Conservation (phyloP, 2,329 filamentous ascomycete species). For the Fragosphaeria purpurea region DNA sequence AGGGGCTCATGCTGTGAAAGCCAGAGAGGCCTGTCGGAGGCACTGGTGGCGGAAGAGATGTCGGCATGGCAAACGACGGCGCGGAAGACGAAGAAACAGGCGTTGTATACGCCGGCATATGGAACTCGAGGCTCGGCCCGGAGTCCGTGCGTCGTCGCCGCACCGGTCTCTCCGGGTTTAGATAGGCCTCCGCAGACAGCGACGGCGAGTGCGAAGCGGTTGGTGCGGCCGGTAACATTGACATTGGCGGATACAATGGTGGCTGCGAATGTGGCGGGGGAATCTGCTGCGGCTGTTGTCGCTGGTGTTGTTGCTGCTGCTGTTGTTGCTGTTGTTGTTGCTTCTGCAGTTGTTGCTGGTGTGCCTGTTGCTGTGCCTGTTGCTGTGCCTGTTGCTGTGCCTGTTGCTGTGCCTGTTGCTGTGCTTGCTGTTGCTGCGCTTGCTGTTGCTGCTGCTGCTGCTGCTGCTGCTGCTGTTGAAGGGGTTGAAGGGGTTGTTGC, state of each 20-base stretch:
- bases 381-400: constrained; percentile 1
- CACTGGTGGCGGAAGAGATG: constrained; percentile 1
- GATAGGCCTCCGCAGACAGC: constrained; percentile 14
- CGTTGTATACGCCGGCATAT: constrained; percentile 1
- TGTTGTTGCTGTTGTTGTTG: not conserved
- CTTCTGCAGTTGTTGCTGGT: constrained; percentile 4
- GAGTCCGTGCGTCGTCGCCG: constrained; percentile 12
- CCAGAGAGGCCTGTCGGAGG: not conserved
- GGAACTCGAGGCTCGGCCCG: constrained; percentile 5
- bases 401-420: constrained; percentile 6
- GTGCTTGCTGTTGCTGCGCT: constrained; percentile 1
- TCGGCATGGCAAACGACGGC: not conserved
- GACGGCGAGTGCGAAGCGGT: constrained; percentile 16
- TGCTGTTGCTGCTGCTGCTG: constrained; percentile 8
- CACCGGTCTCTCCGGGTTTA: constrained; percentile 10
- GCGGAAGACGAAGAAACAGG: not conserved
- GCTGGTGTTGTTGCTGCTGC: constrained; percentile 1
- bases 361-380: too few relatives aligned
- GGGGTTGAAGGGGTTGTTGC: too few relatives aligned
- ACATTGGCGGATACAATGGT: constrained; percentile 6
- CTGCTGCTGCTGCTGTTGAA: not conserved
- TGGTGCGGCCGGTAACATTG: not conserved
- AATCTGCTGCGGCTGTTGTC: not conserved
- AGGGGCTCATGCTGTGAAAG: constrained; percentile 10
- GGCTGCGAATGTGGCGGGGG: not conserved